Percentiles rank a stretch among this genome's conserved stretches.
Conservation (phyloP, 2,329 filamentous ascomycete species). For the Aureobasidium sp. region DNA sequence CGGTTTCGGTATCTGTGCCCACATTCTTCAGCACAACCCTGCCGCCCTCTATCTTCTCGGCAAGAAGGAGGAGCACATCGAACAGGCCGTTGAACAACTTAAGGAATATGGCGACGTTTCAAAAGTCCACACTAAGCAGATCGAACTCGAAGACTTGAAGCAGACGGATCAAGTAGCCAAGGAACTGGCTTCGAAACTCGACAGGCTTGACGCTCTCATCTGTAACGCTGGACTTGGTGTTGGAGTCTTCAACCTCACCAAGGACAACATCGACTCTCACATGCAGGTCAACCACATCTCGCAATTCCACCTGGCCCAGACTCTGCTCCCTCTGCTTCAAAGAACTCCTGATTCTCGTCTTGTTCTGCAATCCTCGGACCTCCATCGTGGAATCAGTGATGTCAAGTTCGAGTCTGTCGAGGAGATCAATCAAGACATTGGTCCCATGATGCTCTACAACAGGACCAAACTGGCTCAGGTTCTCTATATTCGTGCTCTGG, state of each 20-base stretch:
- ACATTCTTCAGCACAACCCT: slow-evolving; percentile 42
- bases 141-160: slow-evolving; percentile 39
- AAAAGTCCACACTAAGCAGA: slow-evolving; percentile 37
- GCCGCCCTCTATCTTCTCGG: slow-evolving; percentile 41
- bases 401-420: slow-evolving; percentile 34
- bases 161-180: slow-evolving; percentile 39
- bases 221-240: slow-evolving; percentile 44
- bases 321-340: slow-evolving; percentile 37
- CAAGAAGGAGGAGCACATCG: slow-evolving; percentile 40
- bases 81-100: slow-evolving; percentile 36
- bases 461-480: slow-evolving; percentile 44
- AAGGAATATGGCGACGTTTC: slow-evolving; percentile 36
- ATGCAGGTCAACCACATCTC: slow-evolving; percentile 45
- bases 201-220: slow-evolving; percentile 38
- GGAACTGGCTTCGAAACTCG: slow-evolving; percentile 32
- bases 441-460: slow-evolving; percentile 39
- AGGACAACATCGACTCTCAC: slow-evolving; percentile 43
- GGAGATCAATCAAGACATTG: slow-evolving; percentile 44
- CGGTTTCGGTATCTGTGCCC: slow-evolving; percentile 43
- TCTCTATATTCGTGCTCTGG: slow-evolving; percentile 36
- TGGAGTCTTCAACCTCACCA: slow-evolving; percentile 40
- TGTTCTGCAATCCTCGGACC: slow-evolving; percentile 42
- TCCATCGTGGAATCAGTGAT: slow-evolving; percentile 34
- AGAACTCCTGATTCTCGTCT: slow-evolving; percentile 38
- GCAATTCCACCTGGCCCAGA: slow-evolving; percentile 41